These are phyloP conservation scores for Liriodendron chinense DNA, from an alignment of 164 flowering plant genomes.

Conservation along the genomic window DNA sequence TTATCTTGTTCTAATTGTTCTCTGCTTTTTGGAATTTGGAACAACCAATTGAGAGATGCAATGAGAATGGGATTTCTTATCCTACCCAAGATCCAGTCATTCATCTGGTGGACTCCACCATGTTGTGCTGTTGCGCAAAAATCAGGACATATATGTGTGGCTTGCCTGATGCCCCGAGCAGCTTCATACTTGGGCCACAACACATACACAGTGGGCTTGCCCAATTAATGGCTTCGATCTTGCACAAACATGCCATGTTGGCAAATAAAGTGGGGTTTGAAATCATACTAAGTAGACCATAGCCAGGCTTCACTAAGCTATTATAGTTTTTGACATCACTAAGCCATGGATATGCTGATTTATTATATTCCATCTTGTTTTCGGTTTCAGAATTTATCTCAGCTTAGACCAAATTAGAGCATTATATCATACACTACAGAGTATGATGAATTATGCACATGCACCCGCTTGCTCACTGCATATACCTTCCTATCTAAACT, in stretches of 20 bases:
- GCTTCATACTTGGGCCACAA: not conserved
- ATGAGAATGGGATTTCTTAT: no score
- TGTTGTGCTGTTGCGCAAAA: not conserved
- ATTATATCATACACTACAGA: not conserved
- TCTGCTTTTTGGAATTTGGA: not conserved
- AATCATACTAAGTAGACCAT: no score
- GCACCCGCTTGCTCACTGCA: not conserved
- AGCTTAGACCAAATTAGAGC: not conserved
- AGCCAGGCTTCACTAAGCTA: no score
- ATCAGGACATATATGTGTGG: not conserved
- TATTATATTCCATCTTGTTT: not conserved
- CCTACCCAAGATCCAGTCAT: not conserved
- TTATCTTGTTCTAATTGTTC: not conserved
- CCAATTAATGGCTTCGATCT: not conserved
- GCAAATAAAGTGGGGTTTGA: not conserved
- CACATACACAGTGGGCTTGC: not conserved
- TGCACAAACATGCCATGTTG: not conserved
- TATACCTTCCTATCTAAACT: not conserved
- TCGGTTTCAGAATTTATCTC: not conserved
- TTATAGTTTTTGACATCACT: no score
- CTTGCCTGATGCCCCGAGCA: not conserved
- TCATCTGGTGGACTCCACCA: not conserved
- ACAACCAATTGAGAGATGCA: not conserved
- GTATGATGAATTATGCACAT: not conserved
- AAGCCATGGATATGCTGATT: no score